These are phyloP conservation scores for Trypanosoma avium DNA, from an alignment of 208 protist genomes.

Conservation along the genomic window DNA sequence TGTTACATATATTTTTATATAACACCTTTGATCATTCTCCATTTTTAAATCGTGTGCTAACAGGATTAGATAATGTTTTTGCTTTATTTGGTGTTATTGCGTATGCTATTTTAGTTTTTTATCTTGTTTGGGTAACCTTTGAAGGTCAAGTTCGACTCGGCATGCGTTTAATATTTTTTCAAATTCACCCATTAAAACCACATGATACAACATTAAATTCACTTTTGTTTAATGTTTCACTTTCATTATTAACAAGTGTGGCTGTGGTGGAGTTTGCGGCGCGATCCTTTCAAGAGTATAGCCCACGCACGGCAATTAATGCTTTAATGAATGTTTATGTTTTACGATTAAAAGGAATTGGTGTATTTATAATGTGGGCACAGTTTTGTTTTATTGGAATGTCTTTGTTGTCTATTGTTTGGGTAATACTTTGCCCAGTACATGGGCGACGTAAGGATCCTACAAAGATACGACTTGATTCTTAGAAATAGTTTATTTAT, in stretches of 20 bases:
- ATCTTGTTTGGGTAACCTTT: slow-evolving; percentile 59
- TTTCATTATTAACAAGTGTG: slow-evolving; percentile 61
- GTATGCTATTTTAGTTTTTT: slow-evolving; percentile 70
- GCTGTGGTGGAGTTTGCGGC: slow-evolving; percentile 67
- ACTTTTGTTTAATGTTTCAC: slow-evolving; percentile 74
- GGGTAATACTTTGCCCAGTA: slow-evolving; percentile 29
- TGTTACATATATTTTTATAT: slow-evolving; percentile 68
- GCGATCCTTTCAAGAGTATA: slow-evolving; percentile 55
- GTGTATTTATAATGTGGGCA: slow-evolving; percentile 30
- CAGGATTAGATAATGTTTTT: slow-evolving; percentile 45
- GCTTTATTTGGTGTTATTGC: slow-evolving; percentile 56
- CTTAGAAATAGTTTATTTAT: neutral
- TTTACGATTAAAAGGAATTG: slow-evolving; percentile 28
- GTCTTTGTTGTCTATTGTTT: slow-evolving; percentile 22
- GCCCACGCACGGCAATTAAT: slow-evolving; percentile 35
- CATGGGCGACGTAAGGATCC: slow-evolving; percentile 34
- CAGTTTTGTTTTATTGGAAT: slow-evolving; percentile 29
- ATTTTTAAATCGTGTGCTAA: slow-evolving; percentile 61
- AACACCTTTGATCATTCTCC: slow-evolving; percentile 31
- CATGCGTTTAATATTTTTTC: slow-evolving; percentile 37
- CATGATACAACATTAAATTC: slow-evolving; percentile 85
- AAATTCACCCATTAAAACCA: slow-evolving; percentile 49
- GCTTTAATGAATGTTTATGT: slow-evolving; percentile 42
- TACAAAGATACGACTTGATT: slow-evolving; percentile 46
- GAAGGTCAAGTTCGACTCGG: slow-evolving; percentile 80